Evolutionary conservation across 257 asterid species (phyloP).

Genomic region (Echium plantagineum): DNA sequence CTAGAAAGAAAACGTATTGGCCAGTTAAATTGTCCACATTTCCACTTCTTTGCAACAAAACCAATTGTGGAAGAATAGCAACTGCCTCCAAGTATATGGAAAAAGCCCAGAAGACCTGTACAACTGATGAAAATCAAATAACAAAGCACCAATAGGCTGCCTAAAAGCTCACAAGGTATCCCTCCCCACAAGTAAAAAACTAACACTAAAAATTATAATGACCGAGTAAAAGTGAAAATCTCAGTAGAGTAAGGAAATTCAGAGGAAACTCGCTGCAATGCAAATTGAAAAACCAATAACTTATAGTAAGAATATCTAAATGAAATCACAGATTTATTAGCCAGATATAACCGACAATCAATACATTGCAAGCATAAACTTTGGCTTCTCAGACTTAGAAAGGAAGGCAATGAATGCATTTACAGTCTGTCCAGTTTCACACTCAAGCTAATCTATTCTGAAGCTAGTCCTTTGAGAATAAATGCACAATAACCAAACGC

Average conservation of each 20-base stretch:
- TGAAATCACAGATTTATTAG: no score
- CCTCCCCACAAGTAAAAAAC: not conserved
- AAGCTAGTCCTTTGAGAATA: not conserved
- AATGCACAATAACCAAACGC: not conserved
- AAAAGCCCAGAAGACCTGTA: constrained; percentile 83
- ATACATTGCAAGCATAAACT: not conserved
- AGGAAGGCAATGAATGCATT: not conserved
- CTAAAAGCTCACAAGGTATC: not conserved
- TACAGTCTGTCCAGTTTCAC: not conserved
- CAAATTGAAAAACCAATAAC: no score
- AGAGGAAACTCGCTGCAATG: no score
- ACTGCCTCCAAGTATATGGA: constrained; percentile 75
- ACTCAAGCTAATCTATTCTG: not conserved
- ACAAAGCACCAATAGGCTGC: not conserved
- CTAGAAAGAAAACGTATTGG: constrained; percentile 90
- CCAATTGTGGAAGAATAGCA: constrained; percentile 85
- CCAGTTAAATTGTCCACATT: constrained; percentile 92
- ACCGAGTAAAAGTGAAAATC: no score
- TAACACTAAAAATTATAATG: no score
- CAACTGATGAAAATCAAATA: constrained; percentile 6
- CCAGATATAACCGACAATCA: not conserved
- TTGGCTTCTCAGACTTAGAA: not conserved
- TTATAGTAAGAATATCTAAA: no score
- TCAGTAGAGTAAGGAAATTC: no score
- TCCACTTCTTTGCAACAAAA: constrained; percentile 94